Percentiles rank a stretch among this genome's conserved stretches.
Conservation (phyloP, 257 asterid species). For the Scutellaria galericulata region DNA sequence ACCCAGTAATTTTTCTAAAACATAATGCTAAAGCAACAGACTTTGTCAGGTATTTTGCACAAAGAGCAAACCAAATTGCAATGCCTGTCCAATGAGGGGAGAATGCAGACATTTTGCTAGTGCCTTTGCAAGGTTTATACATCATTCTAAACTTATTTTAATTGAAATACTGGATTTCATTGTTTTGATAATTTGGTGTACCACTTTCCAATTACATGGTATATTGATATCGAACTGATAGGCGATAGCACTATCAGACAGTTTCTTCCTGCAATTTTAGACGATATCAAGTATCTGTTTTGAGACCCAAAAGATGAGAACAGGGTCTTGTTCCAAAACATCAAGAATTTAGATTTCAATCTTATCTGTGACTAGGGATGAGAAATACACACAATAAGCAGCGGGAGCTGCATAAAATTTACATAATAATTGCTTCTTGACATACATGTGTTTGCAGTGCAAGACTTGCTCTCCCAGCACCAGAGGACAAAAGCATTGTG, state of each 20-base stretch:
- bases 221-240: neutral
- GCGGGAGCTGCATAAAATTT: constrained; percentile 14
- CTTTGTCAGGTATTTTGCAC: constrained; percentile 78
- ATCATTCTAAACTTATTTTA: constrained; percentile 23
- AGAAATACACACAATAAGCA: neutral
- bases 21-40: constrained; percentile 19
- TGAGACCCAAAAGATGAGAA: constrained; percentile 8
- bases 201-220: neutral
- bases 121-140: constrained; percentile 70
- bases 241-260: neutral
- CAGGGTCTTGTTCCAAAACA: neutral
- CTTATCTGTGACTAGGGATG: constrained; percentile 6
- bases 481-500: constrained; percentile 69
- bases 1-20: neutral
- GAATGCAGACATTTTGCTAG: constrained; percentile 86
- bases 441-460: constrained; percentile 62
- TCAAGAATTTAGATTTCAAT: constrained; percentile 10
- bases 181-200: constrained; percentile 2
- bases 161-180: constrained; percentile 13
- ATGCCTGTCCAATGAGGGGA: constrained; percentile 83
- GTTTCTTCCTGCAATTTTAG: constrained; percentile 16
- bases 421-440: neutral
- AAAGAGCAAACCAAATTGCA: constrained; percentile 78
- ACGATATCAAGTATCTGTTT: constrained; percentile 8
- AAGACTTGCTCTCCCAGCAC: constrained; percentile 91